These are phyloP conservation scores for Graphiopsis chlorocephala DNA, from an alignment of 2,329 filamentous ascomycete species.

Conservation along the genomic window DNA sequence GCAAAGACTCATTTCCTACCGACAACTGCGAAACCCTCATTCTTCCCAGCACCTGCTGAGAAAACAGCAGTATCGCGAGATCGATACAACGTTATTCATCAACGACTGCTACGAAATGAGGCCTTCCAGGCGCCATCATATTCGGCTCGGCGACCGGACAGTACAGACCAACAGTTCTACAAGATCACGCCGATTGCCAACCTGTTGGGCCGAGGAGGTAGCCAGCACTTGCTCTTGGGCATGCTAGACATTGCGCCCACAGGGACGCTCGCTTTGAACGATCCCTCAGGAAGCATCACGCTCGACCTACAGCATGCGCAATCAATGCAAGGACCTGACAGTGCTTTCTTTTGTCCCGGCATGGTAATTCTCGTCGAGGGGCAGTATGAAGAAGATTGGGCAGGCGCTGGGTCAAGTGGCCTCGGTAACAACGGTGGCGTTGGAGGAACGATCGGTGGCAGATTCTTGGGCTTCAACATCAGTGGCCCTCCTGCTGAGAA, in stretches of 20 bases:
- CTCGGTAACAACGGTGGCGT: slow-evolving; percentile 73
- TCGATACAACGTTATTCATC: slow-evolving; percentile 87
- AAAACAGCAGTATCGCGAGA: slow-evolving; percentile 87
- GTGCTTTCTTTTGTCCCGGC: slow-evolving; percentile 89
- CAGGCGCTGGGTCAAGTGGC: slow-evolving; percentile 58
- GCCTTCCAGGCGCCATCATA: slow-evolving; percentile 83
- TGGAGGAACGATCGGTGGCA: slow-evolving; percentile 86
- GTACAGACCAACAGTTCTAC: slow-evolving; percentile 62
- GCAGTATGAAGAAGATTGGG: slow-evolving; percentile 91
- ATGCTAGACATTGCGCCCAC: slow-evolving; percentile 78
- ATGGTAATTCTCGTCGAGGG: slow-evolving; percentile 96
- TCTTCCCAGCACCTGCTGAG: slow-evolving; percentile 70
- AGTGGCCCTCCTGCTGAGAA: slow-evolving; percentile 89
- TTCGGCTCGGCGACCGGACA: slow-evolving; percentile 51
- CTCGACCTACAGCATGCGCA: slow-evolving; percentile 79
- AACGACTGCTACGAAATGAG: slow-evolving; percentile 87
- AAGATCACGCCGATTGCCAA: slow-evolving; percentile 85
- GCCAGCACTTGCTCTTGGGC: slow-evolving; percentile 80
- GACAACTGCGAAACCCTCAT: slow-evolving; percentile 39
- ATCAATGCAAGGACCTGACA: slow-evolving; percentile 67
- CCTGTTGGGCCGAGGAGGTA: slow-evolving; percentile 73
- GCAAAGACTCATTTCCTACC: slow-evolving; percentile 87
- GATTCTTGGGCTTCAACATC: slow-evolving; percentile 85
- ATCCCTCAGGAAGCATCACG: slow-evolving; percentile 82
- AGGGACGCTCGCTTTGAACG: slow-evolving; percentile 77